A percentile compares a stretch with the other conserved stretches of the same genome.
Conservation (phyloP, 495 filamentous ascomycete species). For the Aspergillus biplanus region DNA sequence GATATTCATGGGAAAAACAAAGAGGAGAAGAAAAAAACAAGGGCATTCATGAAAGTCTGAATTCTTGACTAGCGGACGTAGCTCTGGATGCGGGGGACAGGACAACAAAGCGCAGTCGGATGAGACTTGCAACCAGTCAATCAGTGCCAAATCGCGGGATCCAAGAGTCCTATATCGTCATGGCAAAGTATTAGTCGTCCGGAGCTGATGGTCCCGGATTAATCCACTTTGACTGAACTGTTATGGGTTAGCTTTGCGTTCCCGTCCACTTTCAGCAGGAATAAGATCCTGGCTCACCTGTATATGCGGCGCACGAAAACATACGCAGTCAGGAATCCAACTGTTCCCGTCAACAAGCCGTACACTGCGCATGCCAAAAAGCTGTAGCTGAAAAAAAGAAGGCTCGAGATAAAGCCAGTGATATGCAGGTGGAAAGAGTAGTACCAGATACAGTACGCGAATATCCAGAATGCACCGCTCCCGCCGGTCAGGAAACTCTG, state of each 20-base stretch:
- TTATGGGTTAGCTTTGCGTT: constrained; percentile 15
- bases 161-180: neutral
- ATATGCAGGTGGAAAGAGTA: constrained; percentile 83
- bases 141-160: neutral
- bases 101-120: neutral
- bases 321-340: constrained; percentile 88
- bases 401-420: constrained; percentile 74
- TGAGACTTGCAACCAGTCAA: neutral
- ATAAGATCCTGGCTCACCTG: constrained; percentile 55
- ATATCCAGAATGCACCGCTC: constrained; percentile 82
- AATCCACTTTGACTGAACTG: constrained; percentile 51
- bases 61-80: neutral
- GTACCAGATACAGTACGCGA: constrained; percentile 85
- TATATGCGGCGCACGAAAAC: constrained; percentile 90
- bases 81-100: neutral
- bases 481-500: constrained; percentile 85
- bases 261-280: neutral
- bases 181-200: neutral
- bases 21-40: neutral
- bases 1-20: neutral
- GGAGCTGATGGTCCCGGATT: constrained; percentile 2
- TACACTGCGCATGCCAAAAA: constrained; percentile 83
- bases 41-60: neutral
- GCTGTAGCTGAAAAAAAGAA: constrained; percentile 89
- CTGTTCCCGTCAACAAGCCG: constrained; percentile 80